Conservation (phyloP, 2,329 filamentous ascomycete species). For the Fusarium anguioides region DNA sequence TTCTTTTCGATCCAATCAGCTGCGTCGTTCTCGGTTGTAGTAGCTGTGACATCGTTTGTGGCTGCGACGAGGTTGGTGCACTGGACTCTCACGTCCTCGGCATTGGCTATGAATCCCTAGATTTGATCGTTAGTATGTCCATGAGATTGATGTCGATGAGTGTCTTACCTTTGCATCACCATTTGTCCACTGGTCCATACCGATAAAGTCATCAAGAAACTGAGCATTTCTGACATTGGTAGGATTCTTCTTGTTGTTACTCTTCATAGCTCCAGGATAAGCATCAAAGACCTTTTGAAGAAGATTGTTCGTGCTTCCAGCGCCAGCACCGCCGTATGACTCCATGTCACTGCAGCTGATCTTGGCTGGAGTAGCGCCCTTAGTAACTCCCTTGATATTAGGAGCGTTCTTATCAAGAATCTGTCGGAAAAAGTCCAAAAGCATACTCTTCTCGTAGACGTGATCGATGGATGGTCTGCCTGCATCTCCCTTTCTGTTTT, state of each 20-base stretch:
- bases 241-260: not conserved
- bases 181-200: constrained; percentile 17
- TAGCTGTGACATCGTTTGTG: too few species aligned
- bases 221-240: too few species aligned
- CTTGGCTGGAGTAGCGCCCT: not conserved
- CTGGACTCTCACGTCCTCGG: not conserved
- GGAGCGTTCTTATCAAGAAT: not conserved
- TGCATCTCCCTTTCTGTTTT: not conserved
- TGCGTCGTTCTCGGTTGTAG: too few species aligned
- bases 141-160: not conserved
- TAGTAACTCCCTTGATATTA: not conserved
- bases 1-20: too few species aligned
- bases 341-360: constrained; percentile 22
- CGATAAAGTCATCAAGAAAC: constrained; percentile 18
- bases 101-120: not conserved
- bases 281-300: constrained; percentile 2
- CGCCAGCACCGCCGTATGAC: not conserved
- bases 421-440: not conserved
- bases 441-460: constrained; percentile 28
- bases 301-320: not conserved
- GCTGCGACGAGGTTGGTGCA: not conserved
- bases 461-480: constrained; percentile 10
- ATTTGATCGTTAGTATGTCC: not conserved
- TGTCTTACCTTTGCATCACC: constrained; percentile 5
- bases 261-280: not conserved